A percentile compares a stretch with the other conserved stretches of the same genome.
These are phyloP conservation scores for Tillandsia leiboldiana DNA, from an alignment of 176 grass and related monocot genomes.

Conservation along the genomic window DNA sequence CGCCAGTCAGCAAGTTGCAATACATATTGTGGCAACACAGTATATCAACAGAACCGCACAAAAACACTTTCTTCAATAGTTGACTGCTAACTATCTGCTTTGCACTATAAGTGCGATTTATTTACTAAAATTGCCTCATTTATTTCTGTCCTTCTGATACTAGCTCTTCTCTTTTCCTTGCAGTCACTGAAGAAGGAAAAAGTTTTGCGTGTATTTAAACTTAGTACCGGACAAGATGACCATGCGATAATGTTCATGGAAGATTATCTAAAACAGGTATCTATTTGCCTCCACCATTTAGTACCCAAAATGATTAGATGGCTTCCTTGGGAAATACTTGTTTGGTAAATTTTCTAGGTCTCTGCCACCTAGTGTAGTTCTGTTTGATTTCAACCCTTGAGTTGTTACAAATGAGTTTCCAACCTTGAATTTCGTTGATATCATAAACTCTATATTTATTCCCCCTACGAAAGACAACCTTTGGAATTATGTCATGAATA, in stretches of 20 bases:
- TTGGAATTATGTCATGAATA: neutral
- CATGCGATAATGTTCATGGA: conserved; percentile 88
- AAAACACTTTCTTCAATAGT: neutral
- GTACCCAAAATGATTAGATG: neutral
- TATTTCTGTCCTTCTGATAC: conserved; percentile 12
- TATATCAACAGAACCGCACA: no score
- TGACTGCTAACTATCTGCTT: neutral
- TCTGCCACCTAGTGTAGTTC: neutral
- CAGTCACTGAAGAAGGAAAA: conserved; percentile 68
- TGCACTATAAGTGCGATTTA: neutral
- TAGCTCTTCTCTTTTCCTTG: conserved; percentile 4
- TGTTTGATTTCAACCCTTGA: neutral
- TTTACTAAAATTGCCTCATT: neutral
- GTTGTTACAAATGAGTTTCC: no score
- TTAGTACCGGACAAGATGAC: conserved; percentile 78
- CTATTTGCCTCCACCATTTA: conserved; percentile 5
- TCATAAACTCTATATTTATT: no score
- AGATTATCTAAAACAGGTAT: conserved; percentile 81
- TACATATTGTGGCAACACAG: no score
- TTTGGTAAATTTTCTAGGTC: no score
- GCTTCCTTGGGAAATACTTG: no score
- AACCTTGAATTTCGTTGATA: no score
- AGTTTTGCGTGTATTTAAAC: conserved; percentile 62
- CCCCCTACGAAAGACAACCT: no score
- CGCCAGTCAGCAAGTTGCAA: no score